A percentile compares a stretch with the other conserved stretches of the same genome.
phyloP scores from a whole-genome alignment of 2,329 filamentous ascomycete genomes.

The Graphilbum fragrans region DNA sequence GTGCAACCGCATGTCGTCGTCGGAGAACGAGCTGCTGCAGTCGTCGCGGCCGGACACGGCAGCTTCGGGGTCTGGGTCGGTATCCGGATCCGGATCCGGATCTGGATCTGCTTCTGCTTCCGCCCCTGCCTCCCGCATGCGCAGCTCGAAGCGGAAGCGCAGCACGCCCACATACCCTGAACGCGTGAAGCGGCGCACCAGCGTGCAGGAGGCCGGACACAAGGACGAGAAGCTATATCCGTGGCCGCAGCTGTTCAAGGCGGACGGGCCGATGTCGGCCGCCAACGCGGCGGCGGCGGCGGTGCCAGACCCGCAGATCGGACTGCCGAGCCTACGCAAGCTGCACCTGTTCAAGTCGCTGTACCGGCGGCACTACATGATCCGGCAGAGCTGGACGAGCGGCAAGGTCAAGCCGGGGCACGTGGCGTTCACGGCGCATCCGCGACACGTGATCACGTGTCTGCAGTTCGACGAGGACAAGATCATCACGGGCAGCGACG shows the following conservation, averaged over 20 bases:
- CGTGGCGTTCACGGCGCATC: slow-evolving; percentile 91
- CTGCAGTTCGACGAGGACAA: slow-evolving; percentile 97
- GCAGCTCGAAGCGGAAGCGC: slow-evolving; percentile 46
- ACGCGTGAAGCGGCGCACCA: slow-evolving; percentile 40
- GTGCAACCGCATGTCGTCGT: slow-evolving; percentile 36
- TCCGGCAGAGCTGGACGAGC: slow-evolving; percentile 85
- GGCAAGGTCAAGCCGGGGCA: slow-evolving; percentile 76
- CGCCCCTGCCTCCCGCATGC: slow-evolving; percentile 23
- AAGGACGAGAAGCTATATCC: slow-evolving; percentile 28
- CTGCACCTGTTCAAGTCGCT: slow-evolving; percentile 94
- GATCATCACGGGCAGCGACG: slow-evolving; percentile 93
- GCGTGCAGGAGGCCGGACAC: slow-evolving; percentile 31
- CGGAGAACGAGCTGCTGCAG: slow-evolving; percentile 38
- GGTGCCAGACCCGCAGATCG: slow-evolving; percentile 70
- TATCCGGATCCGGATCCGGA: not conserved
- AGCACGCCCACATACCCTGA: slow-evolving; percentile 33
- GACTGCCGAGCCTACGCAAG: slow-evolving; percentile 64
- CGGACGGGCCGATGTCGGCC: slow-evolving; percentile 75
- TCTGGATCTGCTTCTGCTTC: no score
- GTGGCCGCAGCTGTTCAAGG: slow-evolving; percentile 38
- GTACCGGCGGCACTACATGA: slow-evolving; percentile 84
- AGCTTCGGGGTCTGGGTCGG: no score
- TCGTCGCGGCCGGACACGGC: slow-evolving; percentile 22
- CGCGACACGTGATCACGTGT: slow-evolving; percentile 92
- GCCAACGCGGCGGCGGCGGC: slow-evolving; percentile 75